Conservation (phyloP, 2,329 filamentous ascomycete species). For the Sporothrix phasma region DNA sequence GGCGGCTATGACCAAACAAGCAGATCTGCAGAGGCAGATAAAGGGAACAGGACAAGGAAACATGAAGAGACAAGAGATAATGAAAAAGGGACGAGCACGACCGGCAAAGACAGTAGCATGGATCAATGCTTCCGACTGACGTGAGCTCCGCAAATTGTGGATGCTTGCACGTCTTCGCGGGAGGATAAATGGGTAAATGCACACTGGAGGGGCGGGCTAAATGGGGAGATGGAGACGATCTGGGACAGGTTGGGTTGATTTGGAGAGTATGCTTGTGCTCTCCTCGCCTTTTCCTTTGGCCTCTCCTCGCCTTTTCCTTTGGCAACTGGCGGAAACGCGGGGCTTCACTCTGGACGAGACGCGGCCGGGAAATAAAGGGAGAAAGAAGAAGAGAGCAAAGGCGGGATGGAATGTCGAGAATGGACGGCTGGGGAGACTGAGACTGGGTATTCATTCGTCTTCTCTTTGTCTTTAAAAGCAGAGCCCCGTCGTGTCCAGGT, state of each 20-base stretch:
- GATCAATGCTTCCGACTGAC: background rate
- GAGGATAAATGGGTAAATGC: constrained; percentile 12
- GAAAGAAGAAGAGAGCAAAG: too few relatives aligned
- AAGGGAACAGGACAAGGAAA: background rate
- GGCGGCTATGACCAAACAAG: too few relatives aligned
- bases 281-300: background rate
- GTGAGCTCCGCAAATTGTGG: constrained; percentile 3
- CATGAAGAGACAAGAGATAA: background rate
- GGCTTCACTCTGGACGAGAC: background rate
- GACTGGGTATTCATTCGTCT: too few relatives aligned
- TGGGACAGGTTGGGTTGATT: background rate
- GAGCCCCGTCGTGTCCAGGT: too few relatives aligned
- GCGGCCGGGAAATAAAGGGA: too few relatives aligned
- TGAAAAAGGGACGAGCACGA: background rate
- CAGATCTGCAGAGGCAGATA: too few relatives aligned
- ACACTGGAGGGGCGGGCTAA: constrained; percentile 1
- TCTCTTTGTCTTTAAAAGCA: constrained; percentile 1
- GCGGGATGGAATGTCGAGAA: background rate
- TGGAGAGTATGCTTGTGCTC: background rate
- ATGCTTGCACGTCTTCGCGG: background rate
- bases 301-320: background rate
- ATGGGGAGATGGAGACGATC: background rate
- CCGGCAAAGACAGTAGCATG: background rate
- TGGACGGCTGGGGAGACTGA: background rate
- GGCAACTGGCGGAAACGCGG: constrained; percentile 5